Base-by-base conservation (phyloP, 495 filamentous ascomycete species). In the Aspergillus biplanus region DNA sequence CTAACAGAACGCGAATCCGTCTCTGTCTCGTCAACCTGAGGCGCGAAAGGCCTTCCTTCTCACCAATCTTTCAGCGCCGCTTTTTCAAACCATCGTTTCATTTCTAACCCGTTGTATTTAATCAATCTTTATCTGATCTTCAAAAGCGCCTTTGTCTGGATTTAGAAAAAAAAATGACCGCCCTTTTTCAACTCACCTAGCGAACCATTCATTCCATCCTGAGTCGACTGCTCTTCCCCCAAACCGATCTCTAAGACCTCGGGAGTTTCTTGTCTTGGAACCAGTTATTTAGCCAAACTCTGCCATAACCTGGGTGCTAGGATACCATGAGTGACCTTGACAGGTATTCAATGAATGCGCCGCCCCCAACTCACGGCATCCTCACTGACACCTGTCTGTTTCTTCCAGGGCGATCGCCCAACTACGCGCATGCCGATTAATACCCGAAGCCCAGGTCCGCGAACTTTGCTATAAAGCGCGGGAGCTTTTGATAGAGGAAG, bases 391-490 rank as follows among this genome's bases (percentile, higher is more conserved):
- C 34, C 58, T 52, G 56, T 39, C 64, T 71, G 31, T 63, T 39
- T 46, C 53, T n/a, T 63, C 7, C 70, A 97, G 95, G 78, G 92
- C 93, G 52, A 99, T 99, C 75, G 87, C 88, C 67, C 92, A 95
- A 71, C 86, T 99, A 65, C 90, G 95, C 80, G 89, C 92, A 71
- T 99, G 95, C 80, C 91, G 93, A 65, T 92, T 95, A 61, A 99
- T 99, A 70, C 95, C 95, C 64, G 95, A 99, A 82, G 81, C 87
- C 49, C 90, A 97, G 73, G 96, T 99, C 54, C 89, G 95, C 68
- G 93, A 98, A 75, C 84, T 99, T 71, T 98, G 96, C 79, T 93
- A 97, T 83, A 98, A 98, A 78, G 95, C 95, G 52, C 87, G 95
- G 59, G 95, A 99, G 79, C 86, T 99, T 42, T 81, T 99, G 53